Conservation (phyloP, 495 filamentous ascomycete species). For the Trichocladium antarcticum region DNA sequence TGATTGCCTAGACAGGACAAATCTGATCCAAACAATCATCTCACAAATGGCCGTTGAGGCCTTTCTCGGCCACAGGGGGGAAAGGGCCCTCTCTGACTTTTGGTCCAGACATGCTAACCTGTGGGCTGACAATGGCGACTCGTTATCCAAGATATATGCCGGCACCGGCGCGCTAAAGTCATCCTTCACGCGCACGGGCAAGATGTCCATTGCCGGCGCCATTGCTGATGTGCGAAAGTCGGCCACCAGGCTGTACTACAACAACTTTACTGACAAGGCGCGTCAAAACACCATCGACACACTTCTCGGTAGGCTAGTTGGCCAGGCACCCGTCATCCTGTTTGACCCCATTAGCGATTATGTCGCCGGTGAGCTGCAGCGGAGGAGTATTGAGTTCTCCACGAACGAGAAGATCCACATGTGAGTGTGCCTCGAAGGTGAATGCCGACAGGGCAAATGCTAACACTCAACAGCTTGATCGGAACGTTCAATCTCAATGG, state of each 20-base stretch:
- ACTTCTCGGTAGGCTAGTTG: slow-evolving; percentile 71
- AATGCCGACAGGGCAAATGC: neutral
- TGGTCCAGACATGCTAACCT: slow-evolving; percentile 82
- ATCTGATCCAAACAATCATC: slow-evolving; percentile 90
- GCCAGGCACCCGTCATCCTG: slow-evolving; percentile 71
- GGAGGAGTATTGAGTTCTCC: slow-evolving; percentile 43
- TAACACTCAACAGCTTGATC: slow-evolving; percentile 54
- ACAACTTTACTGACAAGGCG: slow-evolving; percentile 91
- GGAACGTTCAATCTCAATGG: slow-evolving; percentile 97
- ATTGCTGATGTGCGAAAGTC: slow-evolving; percentile 91
- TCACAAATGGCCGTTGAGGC: slow-evolving; percentile 80
- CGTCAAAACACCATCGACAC: slow-evolving; percentile 91
- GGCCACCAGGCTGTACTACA: slow-evolving; percentile 86
- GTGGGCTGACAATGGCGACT: slow-evolving; percentile 98
- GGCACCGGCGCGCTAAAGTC: slow-evolving; percentile 92
- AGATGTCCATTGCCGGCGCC: slow-evolving; percentile 91
- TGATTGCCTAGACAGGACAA: slow-evolving; percentile 92
- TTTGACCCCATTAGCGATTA: slow-evolving; percentile 92
- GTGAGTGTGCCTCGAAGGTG: slow-evolving; percentile 16
- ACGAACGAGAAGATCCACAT: slow-evolving; percentile 41
- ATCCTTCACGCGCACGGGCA: slow-evolving; percentile 90
- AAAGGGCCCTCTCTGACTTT: slow-evolving; percentile 61
- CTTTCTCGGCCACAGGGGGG: slow-evolving; percentile 59
- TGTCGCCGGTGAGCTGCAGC: slow-evolving; percentile 62
- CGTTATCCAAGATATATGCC: slow-evolving; percentile 88